Base-by-base conservation (phyloP, 345 rosid species). In the Syzygium grande region DNA sequence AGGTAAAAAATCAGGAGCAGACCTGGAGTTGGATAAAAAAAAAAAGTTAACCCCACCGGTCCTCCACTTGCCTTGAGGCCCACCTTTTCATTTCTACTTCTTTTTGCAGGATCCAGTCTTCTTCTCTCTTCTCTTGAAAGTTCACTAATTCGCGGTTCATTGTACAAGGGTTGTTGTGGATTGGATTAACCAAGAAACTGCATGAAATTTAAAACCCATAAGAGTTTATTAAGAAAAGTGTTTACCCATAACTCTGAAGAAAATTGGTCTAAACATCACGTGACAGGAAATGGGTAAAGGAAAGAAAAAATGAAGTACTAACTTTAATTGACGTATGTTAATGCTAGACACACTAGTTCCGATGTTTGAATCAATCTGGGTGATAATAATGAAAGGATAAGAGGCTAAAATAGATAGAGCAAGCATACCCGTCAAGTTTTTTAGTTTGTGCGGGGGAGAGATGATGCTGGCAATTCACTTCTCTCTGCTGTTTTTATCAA, bases 401-500 rank as follows among this genome's bases (percentile, higher is more conserved):
- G 80, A 73, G 79, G 46, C 80, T 73, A 34, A 23, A 34, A 73
- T 38, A 73, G 80, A 73, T 73, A 9, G 80, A 68, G 80, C 46
- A 73, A 15, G 80, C 80, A 41, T 34, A 73, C 80, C 46, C 34
- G 80, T 73, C 80, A 73, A 73, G 49, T 34, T 56, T 46, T 34
- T 73, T 38, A 34, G 80, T 34, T 73, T 25, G 80, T 49, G 13
- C 19, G 25, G 49, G 41, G 80, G 80, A 73, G 80, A 34, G 80
- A 34, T 79, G 51, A 51, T 90, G 85, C 84, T 87, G 79, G 54
- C 85, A 86, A 83, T 59, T 29, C 30, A 41, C 59, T 63, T n/a
- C 89, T 90, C 92, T 84, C 84, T 89, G 87, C 68, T 90, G 88
- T 89, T 89, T 87, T 68, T 92, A 86, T 92, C 97, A 89, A 92